Conservation (phyloP, 768 basidiomycete genomes). For the Tulasnella sp. region DNA sequence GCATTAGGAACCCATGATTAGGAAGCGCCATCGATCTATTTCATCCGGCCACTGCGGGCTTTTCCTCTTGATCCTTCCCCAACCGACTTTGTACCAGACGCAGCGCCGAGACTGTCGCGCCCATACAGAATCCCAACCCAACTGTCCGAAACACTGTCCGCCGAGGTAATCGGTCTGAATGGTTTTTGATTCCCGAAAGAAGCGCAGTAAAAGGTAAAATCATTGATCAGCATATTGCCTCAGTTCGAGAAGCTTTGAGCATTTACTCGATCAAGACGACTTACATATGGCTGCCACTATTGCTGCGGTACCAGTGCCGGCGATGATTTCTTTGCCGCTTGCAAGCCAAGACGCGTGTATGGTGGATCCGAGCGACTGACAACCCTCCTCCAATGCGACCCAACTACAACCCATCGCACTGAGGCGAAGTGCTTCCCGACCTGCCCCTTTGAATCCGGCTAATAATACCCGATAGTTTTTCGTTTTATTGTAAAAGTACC, state of each 20-base stretch:
- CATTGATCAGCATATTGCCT: constrained; percentile 4
- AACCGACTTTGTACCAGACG: constrained; percentile 31
- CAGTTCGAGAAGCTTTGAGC: too few relatives aligned
- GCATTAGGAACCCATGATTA: not conserved
- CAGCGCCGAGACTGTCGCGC: constrained; percentile 41
- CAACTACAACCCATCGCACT: constrained; percentile 38
- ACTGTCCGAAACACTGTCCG: constrained; percentile 38
- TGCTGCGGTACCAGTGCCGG: constrained; percentile 52
- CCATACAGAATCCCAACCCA: constrained; percentile 48
- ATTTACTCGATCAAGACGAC: constrained; percentile 24
- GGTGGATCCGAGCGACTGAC: constrained; percentile 20
- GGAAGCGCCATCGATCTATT: constrained; percentile 20
- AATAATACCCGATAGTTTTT: constrained; percentile 83
- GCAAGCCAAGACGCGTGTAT: constrained; percentile 26
- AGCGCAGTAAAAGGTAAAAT: constrained; percentile 6
- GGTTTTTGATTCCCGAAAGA: not conserved
- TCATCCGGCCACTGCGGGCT: not conserved
- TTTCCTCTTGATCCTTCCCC: constrained; percentile 22
- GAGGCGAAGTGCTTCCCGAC: constrained; percentile 41
- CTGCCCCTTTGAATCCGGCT: constrained; percentile 60
- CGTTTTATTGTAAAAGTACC: constrained; percentile 95
- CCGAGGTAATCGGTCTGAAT: constrained; percentile 49
- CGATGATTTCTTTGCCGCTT: constrained; percentile 46
- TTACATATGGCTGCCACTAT: constrained; percentile 48
- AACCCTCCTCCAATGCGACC: constrained; percentile 40